Conservation (phyloP, 257 asterid genomes). For the Euphrasia confusa region DNA sequence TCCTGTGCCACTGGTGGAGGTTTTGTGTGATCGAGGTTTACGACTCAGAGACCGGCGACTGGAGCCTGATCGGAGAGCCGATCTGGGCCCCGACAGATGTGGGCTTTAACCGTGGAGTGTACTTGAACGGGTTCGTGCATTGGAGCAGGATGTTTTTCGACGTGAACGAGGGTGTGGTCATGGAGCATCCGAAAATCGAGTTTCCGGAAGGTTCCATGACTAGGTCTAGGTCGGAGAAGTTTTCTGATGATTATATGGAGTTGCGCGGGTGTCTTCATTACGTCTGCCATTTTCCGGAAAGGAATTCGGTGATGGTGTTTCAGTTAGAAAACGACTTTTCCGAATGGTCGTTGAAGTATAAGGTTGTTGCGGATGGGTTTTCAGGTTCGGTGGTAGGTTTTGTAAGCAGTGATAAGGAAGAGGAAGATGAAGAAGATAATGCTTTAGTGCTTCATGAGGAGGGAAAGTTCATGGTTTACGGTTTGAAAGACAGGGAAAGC, state of each 20-base stretch:
- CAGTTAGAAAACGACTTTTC: constrained; percentile 25
- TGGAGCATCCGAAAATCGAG: constrained; percentile 27
- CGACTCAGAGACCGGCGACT: constrained; percentile 23
- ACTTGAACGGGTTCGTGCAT: constrained; percentile 32
- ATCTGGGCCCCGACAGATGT: constrained; percentile 24
- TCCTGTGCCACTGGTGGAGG: constrained; percentile 24
- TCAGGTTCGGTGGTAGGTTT: constrained; percentile 23
- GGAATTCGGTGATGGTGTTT: constrained; percentile 22
- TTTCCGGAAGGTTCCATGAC: constrained; percentile 5
- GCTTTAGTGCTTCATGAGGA: constrained; percentile 25
- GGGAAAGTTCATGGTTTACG: constrained; percentile 24
- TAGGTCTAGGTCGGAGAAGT: not conserved
- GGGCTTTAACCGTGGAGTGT: constrained; percentile 27
- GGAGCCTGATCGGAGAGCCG: constrained; percentile 28
- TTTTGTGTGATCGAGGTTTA: constrained; percentile 33
- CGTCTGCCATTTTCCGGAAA: constrained; percentile 19
- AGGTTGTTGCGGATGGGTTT: constrained; percentile 7
- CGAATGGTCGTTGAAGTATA: constrained; percentile 28
- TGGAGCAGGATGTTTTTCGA: constrained; percentile 30
- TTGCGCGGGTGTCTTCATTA: constrained; percentile 26
- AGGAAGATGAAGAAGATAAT: constrained; percentile 31
- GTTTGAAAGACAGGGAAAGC: constrained; percentile 11
- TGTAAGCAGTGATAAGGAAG: constrained; percentile 25
- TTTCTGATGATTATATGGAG: constrained; percentile 11
- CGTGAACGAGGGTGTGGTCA: constrained; percentile 11